phyloP scores from a whole-genome alignment of 805 yeast genomes.

The Ogataea minuta region DNA sequence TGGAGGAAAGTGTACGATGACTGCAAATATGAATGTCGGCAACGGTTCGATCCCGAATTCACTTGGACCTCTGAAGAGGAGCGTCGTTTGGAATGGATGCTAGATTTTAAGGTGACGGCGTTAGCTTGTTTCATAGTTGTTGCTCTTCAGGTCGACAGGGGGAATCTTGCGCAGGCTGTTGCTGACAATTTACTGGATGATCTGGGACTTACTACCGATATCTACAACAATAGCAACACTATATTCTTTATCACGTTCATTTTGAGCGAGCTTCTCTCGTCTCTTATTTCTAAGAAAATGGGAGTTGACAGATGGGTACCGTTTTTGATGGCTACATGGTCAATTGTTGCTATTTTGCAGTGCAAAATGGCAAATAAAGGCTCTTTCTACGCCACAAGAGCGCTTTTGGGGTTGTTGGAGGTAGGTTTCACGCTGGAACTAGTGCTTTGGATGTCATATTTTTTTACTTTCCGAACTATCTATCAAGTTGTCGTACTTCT shows the following conservation, averaged over 20 bases:
- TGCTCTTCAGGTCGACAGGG: slow-evolving; percentile 43
- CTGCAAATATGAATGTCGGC: slow-evolving; percentile 36
- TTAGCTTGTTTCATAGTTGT: slow-evolving; percentile 43
- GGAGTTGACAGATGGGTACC: slow-evolving; percentile 39
- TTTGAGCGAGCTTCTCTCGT: slow-evolving; percentile 43
- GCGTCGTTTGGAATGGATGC: slow-evolving; percentile 26
- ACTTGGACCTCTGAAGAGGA: slow-evolving; percentile 36
- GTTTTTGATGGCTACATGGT: slow-evolving; percentile 42
- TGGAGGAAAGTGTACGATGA: slow-evolving; percentile 34
- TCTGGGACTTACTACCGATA: slow-evolving; percentile 37
- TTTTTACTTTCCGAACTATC: slow-evolving; percentile 19
- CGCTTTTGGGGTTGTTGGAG: slow-evolving; percentile 41
- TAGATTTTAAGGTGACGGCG: slow-evolving; percentile 41
- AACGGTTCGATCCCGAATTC: slow-evolving; percentile 36
- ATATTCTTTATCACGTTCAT: slow-evolving; percentile 38
- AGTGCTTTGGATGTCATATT: slow-evolving; percentile 18
- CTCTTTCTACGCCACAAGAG: slow-evolving; percentile 41
- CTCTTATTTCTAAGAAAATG: slow-evolving; percentile 41
- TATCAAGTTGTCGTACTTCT: slow-evolving; percentile 15
- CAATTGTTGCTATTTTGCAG: slow-evolving; percentile 40
- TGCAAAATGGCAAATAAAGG: slow-evolving; percentile 40
- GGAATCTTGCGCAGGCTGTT: slow-evolving; percentile 44
- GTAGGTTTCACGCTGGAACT: slow-evolving; percentile 38
- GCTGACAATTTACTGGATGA: slow-evolving; percentile 43
- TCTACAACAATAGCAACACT: slow-evolving; percentile 55